Base-by-base conservation (phyloP, 2,329 filamentous ascomycete species). In the Arthroderma uncinatum region DNA sequence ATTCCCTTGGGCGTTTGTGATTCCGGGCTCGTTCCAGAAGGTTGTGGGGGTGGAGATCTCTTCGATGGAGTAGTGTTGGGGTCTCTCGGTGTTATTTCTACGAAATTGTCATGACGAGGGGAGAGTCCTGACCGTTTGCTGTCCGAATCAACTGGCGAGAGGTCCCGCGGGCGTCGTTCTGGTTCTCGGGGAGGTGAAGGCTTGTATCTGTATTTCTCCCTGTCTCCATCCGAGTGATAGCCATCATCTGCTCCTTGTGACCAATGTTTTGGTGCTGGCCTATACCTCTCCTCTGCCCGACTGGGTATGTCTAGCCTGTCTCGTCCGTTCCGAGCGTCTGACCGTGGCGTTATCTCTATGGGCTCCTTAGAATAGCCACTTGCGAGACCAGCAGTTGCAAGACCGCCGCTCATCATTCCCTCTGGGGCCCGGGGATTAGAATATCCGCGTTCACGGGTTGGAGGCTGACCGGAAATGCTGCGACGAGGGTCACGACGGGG, bases 1-100 rank as follows among this genome's bases (percentile, higher is more conserved):
- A 97, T 97, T 14, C 90, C 85, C 70, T 87, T 93, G 59, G 89
- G 81, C 2, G 74, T 70, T 19, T 30, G 47, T 5, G 47, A 7
- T 5, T 50, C 47, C 7, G 47, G 47, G 14, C 47, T 50, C 16
- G 82, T 80, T 62, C 87, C 86, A 40, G 80, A 79, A 16, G 88
- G 85, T 19, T 77, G 74, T 65, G 47, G 47, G 28, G 52, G 52
- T 23, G 33, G 33, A 16, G 48, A 25, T n/a, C 19, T 47, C 19
- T 47, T 47, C 14, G 47, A 8, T 7, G 47, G n/a, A 25, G 25
- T 6, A 33, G 47, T 4, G 4, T 50, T 50, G 23, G 47, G 28
- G 14, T 50, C 47, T 9, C n/a, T 30, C 19, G 25, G 14, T 4
- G 47, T 25, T 30, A 19, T 25, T 33, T n/a, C 25, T 19, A 10